Percentiles rank a stretch among this genome's conserved stretches.
phyloP scores from a whole-genome alignment of 805 yeast species.

The Martiniozyma abietophila region DNA sequence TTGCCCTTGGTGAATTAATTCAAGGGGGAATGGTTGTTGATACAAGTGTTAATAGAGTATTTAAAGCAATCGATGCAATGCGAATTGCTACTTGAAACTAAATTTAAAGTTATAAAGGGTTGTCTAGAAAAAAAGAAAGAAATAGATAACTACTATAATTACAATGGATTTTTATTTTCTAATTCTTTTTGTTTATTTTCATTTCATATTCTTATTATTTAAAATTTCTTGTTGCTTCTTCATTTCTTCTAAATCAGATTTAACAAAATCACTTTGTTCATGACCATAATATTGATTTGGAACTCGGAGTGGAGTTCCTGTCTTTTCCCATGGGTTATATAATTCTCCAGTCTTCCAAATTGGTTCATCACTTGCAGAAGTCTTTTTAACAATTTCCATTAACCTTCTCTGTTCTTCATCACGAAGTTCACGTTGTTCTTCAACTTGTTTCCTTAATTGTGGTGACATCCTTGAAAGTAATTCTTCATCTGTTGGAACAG shows the following conservation, averaged over 20 bases:
- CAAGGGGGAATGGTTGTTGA: constrained; percentile 99
- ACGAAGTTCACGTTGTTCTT: constrained; percentile 50
- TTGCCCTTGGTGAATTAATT: constrained; percentile 83
- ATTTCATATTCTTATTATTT: not conserved
- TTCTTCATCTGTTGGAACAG: constrained; percentile 82
- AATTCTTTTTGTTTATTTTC: constrained; percentile 3
- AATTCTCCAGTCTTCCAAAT: constrained; percentile 75
- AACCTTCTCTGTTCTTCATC: constrained; percentile 60
- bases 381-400: constrained; percentile 55
- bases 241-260: constrained; percentile 31
- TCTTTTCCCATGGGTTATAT: constrained; percentile 54
- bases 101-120: too few relatives aligned
- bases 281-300: constrained; percentile 37
- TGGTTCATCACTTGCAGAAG: constrained; percentile 64
- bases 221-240: constrained; percentile 29
- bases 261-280: constrained; percentile 33
- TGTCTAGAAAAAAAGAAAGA: constrained; percentile 44
- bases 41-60: constrained; percentile 74
- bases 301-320: constrained; percentile 29
- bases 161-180: constrained; percentile 2
- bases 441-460: constrained; percentile 70
- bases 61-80: constrained; percentile 71
- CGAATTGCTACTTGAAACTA: too few relatives aligned
- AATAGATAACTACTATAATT: constrained; percentile 5
- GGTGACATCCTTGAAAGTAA: constrained; percentile 69